Conservation (phyloP, 176 grass and related monocot genomes). For the Thinopyrum elongatum region DNA sequence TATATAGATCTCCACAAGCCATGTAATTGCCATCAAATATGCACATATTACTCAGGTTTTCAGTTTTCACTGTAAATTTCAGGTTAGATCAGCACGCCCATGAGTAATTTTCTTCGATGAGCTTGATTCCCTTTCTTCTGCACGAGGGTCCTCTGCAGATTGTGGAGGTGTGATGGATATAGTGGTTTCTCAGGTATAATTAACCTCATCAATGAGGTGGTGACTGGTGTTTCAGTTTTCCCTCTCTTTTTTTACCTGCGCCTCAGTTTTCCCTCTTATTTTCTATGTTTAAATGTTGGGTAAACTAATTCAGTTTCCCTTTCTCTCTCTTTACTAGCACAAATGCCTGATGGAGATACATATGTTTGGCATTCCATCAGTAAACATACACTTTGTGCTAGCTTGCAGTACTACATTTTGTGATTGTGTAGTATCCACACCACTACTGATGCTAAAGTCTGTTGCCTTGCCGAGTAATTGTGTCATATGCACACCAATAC, state of each 20-base stretch:
- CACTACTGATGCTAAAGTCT: no score
- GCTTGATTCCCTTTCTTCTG: constrained; percentile 86
- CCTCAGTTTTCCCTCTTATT: background rate
- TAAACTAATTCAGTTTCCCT: constrained; percentile 1
- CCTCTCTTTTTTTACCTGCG: no score
- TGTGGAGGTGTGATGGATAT: constrained; percentile 92
- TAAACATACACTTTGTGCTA: no score
- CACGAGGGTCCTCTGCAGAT: constrained; percentile 83
- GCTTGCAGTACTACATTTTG: no score
- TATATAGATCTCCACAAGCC: constrained; percentile 15
- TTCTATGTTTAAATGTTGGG: background rate
- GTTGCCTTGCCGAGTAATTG: no score
- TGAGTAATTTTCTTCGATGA: constrained; percentile 99
- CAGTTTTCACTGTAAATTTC: constrained; percentile 9
- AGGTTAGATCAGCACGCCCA: constrained; percentile 83
- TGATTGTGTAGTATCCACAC: no score
- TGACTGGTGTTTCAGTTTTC: background rate
- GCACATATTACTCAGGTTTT: constrained; percentile 1
- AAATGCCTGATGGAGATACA: no score
- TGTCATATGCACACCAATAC: no score
- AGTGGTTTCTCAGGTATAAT: constrained; percentile 59
- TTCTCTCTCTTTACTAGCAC: constrained; percentile 37
- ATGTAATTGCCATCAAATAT: background rate
- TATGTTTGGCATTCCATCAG: no score
- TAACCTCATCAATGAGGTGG: no score